Base-by-base conservation (phyloP, 2,329 filamentous ascomycete genomes). In the Aspergillus costaricaensis region DNA sequence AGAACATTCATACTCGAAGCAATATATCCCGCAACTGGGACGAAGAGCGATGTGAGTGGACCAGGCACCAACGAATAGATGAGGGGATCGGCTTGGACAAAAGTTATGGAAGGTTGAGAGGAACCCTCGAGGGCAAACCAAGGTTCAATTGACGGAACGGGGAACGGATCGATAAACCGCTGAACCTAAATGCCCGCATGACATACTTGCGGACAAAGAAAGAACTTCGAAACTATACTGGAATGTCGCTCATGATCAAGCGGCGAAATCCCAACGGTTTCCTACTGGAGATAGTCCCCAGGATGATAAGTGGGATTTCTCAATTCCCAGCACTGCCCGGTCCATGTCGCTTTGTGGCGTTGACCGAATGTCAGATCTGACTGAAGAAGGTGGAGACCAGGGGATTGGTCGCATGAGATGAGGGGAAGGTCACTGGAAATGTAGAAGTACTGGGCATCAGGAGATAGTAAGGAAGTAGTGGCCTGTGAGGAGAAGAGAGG, bases 171-270 rank as follows among this genome's bases (percentile, higher is more conserved):
- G 67, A 72, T 65, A 65, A 68, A 73, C 67, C 70, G 70, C 70
- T 69, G 67, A 74, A 72, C 70, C 64, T 73, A 72, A 72, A 67
- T 44, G 67, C 57, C 63, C 71, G 65, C 69, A 74, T 73, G 71
- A 73, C 68, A 72, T 70, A 59, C 66, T 61, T 65, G 62, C 60
- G 65, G 63, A 62, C 61, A 59, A 58, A 60, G 55, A 44, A 57
- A 62, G 21, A 60, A 57, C 54, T 62, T 59, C 43, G 58, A 50
- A 57, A 57, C 54, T 59, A 62, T 55, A 55, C 55, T 54, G 43
- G 43, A 15, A 44, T 53, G 32, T 57, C 36, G 61, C 50, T 50
- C 62, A 62, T 59, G 55, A 54, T 51, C 43, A 48, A 49, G 48
- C 52, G 52, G 30, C 52, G 44, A 51, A 53, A 55, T 53, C 57